Evolutionary conservation across 2,329 filamentous ascomycete species (phyloP).

Genomic region (Zopfia rhizophila): DNA sequence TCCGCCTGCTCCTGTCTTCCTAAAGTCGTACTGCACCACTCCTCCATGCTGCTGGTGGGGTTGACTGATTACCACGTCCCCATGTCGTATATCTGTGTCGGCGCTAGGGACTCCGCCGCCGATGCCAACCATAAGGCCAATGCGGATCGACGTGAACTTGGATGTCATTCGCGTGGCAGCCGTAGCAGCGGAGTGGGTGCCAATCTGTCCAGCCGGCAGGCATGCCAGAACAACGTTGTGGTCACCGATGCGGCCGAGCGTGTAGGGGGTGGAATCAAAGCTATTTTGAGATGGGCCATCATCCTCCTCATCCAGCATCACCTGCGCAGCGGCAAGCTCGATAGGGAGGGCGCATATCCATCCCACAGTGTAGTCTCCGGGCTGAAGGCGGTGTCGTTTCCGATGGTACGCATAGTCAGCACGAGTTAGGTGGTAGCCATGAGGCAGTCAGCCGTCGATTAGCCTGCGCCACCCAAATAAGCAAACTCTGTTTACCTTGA

Average conservation of each 20-base stretch:
- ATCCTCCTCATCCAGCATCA: slow-evolving; percentile 40
- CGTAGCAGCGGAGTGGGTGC: slow-evolving; percentile 39
- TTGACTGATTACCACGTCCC: not conserved
- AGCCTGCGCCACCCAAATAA: too few species aligned
- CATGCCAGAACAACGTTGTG: slow-evolving; percentile 49
- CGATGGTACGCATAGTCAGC: too few species aligned
- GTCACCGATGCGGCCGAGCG: slow-evolving; percentile 36
- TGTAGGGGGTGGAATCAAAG: slow-evolving; percentile 25
- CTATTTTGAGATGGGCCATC: slow-evolving; percentile 30
- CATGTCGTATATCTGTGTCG: slow-evolving; percentile 10
- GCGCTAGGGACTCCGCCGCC: not conserved
- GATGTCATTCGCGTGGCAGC: slow-evolving; percentile 35
- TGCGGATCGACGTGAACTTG: slow-evolving; percentile 32
- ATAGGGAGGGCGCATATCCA: slow-evolving; percentile 46
- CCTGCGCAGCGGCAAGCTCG: slow-evolving; percentile 40
- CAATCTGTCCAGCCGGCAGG: slow-evolving; percentile 36
- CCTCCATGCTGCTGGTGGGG: not conserved
- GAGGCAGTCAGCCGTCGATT: too few species aligned
- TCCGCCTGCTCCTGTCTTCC: not conserved
- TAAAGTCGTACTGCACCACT: not conserved
- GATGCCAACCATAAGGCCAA: slow-evolving; percentile 32
- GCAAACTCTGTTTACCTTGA: too few species aligned
- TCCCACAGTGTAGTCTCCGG: slow-evolving; percentile 37
- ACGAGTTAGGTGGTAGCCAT: too few species aligned
- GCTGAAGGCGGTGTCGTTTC: too few species aligned